Evolutionary conservation across 1,284 basidiomycete species (phyloP), one percentile per base, ranked within the genome.

Genomic region (Trichosporon coremiiforme): DNA sequence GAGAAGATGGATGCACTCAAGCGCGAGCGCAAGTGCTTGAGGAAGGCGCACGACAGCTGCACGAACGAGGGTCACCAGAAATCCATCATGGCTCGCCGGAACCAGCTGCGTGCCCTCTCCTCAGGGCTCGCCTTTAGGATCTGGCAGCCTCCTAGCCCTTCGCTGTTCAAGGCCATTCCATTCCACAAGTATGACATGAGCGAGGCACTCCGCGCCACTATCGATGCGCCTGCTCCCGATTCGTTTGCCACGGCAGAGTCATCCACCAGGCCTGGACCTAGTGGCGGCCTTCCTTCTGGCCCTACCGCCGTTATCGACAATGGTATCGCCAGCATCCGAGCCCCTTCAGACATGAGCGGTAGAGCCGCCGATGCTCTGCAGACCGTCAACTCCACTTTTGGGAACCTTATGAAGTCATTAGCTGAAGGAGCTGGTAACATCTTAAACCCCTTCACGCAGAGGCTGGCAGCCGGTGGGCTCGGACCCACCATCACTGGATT

Each of bases 1-100:
- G 71, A 69, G 12, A 63, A 64, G 4, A 57, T 62, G 33, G 20
- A 45, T 7, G 68, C 71, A 29, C 57, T 68, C 7, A 55, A 38
- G 6, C 10, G 12, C 1, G 71, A 71, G 64, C 60, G 66, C 22
- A 29, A 41, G 1, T 64, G 47, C 8, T 53, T 71, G 20, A 36
- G n/a, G 9, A 62, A 64, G n/a, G 57, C 57, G 7, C 17, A 25
- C 22, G 63, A 64, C 20, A 38, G n/a, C n/a, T 45, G 35, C 9
- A 15, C 38, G 36, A 35, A 38, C 17, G 63, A 31, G 7, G n/a
- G 33, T 22, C 20, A 13, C 31, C 25, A 29, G 25, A 64, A 25
- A 36, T 2, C 25, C 15, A 38, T 64, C 36, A 25, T 22, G 63
- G 15, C 63, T 45, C 63, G 63, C 20, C 63, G 35, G 13, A 33